Conservation (phyloP, 1,139 yeast species). For the Scheffersomyces segobiensis region DNA sequence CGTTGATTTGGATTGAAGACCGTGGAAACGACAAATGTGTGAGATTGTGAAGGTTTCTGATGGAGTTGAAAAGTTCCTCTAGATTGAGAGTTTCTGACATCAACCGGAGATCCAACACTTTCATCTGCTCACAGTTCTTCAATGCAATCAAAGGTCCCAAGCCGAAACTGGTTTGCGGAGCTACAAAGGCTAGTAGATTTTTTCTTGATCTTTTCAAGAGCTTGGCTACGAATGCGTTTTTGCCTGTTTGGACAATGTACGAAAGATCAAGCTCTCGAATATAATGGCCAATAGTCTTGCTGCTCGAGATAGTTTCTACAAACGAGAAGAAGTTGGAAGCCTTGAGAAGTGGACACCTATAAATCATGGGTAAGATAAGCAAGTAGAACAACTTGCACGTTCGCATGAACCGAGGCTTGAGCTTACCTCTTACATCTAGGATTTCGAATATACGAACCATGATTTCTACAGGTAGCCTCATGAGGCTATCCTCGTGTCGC, state of each 20-base stretch:
- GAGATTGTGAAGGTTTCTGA: slow-evolving; percentile 58
- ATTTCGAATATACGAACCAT: slow-evolving; percentile 52
- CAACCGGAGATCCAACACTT: slow-evolving; percentile 74
- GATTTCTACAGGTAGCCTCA: slow-evolving; percentile 61
- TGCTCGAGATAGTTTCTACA: slow-evolving; percentile 63
- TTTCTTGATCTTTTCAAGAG: slow-evolving; percentile 72
- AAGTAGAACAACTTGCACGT: slow-evolving; percentile 64
- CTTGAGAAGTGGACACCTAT: slow-evolving; percentile 59
- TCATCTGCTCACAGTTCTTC: slow-evolving; percentile 64
- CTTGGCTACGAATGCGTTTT: slow-evolving; percentile 85
- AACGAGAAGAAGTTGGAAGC: slow-evolving; percentile 71
- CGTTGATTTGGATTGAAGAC: slow-evolving; percentile 67
- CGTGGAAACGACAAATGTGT: slow-evolving; percentile 86
- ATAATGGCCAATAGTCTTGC: slow-evolving; percentile 41
- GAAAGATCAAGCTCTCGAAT: slow-evolving; percentile 68
- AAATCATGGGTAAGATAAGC: slow-evolving; percentile 61
- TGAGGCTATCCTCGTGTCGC: slow-evolving; percentile 15
- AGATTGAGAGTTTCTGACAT: slow-evolving; percentile 90
- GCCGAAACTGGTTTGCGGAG: slow-evolving; percentile 96
- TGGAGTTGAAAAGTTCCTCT: slow-evolving; percentile 74
- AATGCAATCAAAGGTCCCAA: slow-evolving; percentile 81
- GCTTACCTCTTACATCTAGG: slow-evolving; percentile 30
- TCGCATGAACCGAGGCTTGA: slow-evolving; percentile 54
- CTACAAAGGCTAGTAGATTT: slow-evolving; percentile 66
- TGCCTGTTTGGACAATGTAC: slow-evolving; percentile 85